phyloP scores from a whole-genome alignment of 352 stramenopile genomes.

The Phytophthora colocasiae region DNA sequence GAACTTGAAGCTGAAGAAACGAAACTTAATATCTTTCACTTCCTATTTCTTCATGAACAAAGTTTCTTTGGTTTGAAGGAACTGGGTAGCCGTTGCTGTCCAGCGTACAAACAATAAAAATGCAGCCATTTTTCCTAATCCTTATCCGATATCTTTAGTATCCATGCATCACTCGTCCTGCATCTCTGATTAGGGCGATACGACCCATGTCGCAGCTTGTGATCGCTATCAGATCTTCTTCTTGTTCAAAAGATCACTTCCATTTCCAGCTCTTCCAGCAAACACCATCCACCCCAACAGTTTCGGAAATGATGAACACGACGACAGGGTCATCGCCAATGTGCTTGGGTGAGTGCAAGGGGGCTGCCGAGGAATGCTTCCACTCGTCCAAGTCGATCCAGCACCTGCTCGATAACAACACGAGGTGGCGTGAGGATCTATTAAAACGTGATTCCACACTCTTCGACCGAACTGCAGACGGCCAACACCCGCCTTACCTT shows the following conservation, averaged over 20 bases:
- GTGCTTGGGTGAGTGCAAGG: conserved; percentile 23
- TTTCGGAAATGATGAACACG: conserved; percentile 19
- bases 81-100: no score
- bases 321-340: background rate
- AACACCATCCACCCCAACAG: background rate
- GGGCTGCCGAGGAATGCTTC: conserved; percentile 20
- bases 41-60: no score
- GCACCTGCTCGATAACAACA: conserved; percentile 75
- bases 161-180: background rate
- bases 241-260: conserved; percentile 4
- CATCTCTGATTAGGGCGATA: background rate
- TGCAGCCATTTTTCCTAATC: no score
- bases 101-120: no score
- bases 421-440: conserved; percentile 70
- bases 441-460: conserved; percentile 61
- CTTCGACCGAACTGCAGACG: conserved; percentile 68
- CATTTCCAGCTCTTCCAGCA: conserved; percentile 12
- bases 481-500: conserved; percentile 86
- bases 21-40: background rate
- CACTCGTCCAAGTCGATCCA: conserved; percentile 53
- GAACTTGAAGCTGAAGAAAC: background rate
- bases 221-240: background rate
- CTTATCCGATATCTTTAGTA: conserved; percentile 4
- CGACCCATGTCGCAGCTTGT: background rate
- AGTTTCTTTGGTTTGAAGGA: no score